Base-by-base conservation (phyloP, 352 stramenopile species). In the Elongisporangium prolatum region DNA sequence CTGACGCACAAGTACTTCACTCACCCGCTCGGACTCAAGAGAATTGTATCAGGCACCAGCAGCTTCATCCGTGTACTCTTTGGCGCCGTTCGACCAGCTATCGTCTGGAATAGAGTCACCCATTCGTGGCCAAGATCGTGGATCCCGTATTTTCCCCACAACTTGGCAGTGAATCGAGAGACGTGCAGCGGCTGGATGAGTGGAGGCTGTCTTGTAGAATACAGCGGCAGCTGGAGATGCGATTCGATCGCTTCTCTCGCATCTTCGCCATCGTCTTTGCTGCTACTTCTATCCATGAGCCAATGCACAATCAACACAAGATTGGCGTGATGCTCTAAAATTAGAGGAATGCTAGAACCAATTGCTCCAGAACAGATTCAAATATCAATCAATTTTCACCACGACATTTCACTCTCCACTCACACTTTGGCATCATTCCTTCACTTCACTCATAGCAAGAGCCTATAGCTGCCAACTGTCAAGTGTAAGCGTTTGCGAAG, bases 21-120 rank as follows among this genome's bases (percentile, higher is more conserved):
- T 10, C 62, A 89, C 76, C 76, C 79, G 37, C 65, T 81, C 8
- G 76, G 72, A 50, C 77, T 87, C 25, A 89, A 53, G 50, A 89
- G 68, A 13, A 87, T 59, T 9, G 79, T 89, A 28, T 89, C 76
- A 13, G 75, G 76, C 44, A 89, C 77, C 13, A 70, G 58, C 22
- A 89, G 74, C 52, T 72, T 75, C 72, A 84, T 79, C 22, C 44
- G 64, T 50, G 59, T 63, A 21, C 51, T 69, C 48, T 72, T 65
- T 17, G 61, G 55, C 10, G 56, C 56, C n/a, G 28, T 72, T 11
- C 49, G 52, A 9, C 55, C 63, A n/a, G 64, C 61, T n/a, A 89
- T 73, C 9, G 60, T 69, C 51, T 82, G 73, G 51, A 86, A 86
- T 3, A 89, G 48, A 11, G 69, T 66, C 3, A 89, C 67, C 79